Percentiles rank a stretch among this genome's conserved stretches.
phyloP scores from a whole-genome alignment of 129 eudicot species.

The Gnaphalium uliginosum region DNA sequence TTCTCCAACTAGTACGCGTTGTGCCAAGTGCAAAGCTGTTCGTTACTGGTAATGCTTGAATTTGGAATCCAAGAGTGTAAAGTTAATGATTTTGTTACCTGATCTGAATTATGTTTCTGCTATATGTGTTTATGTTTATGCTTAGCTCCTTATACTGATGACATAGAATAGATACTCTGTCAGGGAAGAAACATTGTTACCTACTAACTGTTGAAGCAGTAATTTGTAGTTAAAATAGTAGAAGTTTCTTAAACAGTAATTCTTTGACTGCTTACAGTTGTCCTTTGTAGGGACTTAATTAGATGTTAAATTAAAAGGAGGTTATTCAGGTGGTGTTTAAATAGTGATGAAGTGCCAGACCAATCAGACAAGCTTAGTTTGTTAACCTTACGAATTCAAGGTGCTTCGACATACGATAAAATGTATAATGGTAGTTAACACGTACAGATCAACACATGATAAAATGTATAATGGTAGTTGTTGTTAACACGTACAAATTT shows the following conservation, averaged over 20 bases:
- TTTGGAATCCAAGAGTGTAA: not conserved
- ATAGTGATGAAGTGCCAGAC: not conserved
- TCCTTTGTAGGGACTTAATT: not conserved
- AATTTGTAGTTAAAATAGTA: not conserved
- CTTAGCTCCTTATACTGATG: not conserved
- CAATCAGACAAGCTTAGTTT: not conserved
- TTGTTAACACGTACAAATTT: not conserved
- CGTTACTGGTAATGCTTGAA: slow-evolving; percentile 61
- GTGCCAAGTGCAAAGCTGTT: slow-evolving; percentile 74
- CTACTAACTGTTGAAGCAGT: not conserved
- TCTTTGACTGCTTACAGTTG: too few species aligned
- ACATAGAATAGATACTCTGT: not conserved
- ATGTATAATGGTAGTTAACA: not conserved
- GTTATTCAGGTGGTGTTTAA: not conserved
- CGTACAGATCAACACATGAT: not conserved
- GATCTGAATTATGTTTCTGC: slow-evolving; percentile 17
- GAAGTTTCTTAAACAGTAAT: not conserved
- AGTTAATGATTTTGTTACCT: slow-evolving; percentile 1
- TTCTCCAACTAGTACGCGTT: slow-evolving; percentile 59
- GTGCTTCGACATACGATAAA: not conserved
- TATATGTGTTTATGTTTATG: slow-evolving; percentile 10
- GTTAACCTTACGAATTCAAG: not conserved
- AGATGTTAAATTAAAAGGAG: not conserved
- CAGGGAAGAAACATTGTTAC: not conserved
- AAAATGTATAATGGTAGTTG: not conserved